phyloP scores from a whole-genome alignment of 1,284 basidiomycete species.

The Cronartium quercuum region DNA sequence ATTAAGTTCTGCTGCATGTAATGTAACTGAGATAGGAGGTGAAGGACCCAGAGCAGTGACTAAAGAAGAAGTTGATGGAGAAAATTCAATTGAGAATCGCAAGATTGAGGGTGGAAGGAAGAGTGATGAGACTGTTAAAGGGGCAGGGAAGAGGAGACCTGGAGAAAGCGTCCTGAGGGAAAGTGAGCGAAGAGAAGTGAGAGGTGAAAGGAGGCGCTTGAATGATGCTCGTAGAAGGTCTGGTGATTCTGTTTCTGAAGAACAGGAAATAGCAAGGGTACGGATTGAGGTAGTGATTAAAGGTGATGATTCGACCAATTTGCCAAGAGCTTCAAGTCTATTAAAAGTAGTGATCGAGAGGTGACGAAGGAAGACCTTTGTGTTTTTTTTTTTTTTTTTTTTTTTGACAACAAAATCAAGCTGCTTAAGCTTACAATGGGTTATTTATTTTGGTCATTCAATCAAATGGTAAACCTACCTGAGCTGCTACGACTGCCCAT shows the following conservation, averaged over 20 bases:
- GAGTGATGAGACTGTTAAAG: not conserved
- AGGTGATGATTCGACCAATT: not conserved
- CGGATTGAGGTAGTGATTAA: not conserved
- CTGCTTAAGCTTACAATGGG: too few species aligned
- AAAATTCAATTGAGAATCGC: slow-evolving; percentile 4
- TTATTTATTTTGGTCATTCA: not conserved
- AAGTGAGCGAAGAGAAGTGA: not conserved
- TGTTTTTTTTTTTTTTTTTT: not conserved
- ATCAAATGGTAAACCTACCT: not conserved
- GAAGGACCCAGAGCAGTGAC: not conserved
- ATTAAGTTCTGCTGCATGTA: slow-evolving; percentile 11
- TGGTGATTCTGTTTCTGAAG: not conserved
- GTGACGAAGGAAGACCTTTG: slow-evolving; percentile 1
- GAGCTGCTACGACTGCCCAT: not conserved
- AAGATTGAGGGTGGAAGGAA: slow-evolving; percentile 6
- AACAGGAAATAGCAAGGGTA: not conserved
- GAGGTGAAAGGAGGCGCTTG: not conserved
- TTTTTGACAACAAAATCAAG: not conserved
- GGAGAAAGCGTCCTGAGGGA: not conserved
- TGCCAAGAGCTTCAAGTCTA: not conserved
- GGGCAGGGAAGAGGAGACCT: not conserved
- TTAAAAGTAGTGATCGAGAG: not conserved
- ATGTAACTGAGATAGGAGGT: not conserved
- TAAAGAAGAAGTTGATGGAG: not conserved
- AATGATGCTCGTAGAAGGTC: not conserved